These are phyloP conservation scores for Dictyostelium capitatum DNA, from an alignment of 78 protist species.

Conservation along the genomic window DNA sequence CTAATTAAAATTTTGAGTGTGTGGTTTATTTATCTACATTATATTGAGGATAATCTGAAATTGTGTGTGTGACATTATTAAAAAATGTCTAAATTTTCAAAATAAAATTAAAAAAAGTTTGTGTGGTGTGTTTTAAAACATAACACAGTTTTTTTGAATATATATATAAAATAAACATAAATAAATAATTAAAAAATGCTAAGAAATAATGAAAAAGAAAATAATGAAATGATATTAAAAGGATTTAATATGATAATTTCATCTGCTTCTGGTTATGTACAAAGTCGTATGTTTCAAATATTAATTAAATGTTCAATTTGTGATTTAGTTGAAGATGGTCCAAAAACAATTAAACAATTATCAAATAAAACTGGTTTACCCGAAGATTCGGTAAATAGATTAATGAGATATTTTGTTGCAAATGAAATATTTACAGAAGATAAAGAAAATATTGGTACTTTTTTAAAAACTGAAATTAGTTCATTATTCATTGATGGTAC, in stretches of 20 bases:
- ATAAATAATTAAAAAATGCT: too few relatives aligned
- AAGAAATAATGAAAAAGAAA: too few relatives aligned
- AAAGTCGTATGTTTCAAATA: not conserved
- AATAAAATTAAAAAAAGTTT: too few relatives aligned
- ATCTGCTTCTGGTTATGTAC: not conserved
- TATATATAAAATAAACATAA: too few relatives aligned
- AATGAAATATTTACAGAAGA: not conserved
- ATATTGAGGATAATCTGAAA: too few relatives aligned
- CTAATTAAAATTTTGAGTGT: too few relatives aligned
- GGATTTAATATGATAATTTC: not conserved
- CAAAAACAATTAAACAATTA: not conserved
- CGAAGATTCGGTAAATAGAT: not conserved
- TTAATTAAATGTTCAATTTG: not conserved
- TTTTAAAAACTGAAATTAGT: not conserved
- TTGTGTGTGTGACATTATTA: too few relatives aligned
- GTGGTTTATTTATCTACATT: too few relatives aligned
- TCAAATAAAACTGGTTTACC: not conserved
- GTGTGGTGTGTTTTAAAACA: too few relatives aligned
- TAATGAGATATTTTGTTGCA: not conserved
- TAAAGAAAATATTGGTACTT: not conserved
- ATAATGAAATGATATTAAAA: not conserved
- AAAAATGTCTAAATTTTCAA: too few relatives aligned
- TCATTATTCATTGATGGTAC: not conserved
- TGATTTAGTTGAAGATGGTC: slow-evolving; percentile 14
- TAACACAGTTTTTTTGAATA: too few relatives aligned